Conservation (phyloP, 805 yeast species). For the Debaryomyces hansenii region DNA sequence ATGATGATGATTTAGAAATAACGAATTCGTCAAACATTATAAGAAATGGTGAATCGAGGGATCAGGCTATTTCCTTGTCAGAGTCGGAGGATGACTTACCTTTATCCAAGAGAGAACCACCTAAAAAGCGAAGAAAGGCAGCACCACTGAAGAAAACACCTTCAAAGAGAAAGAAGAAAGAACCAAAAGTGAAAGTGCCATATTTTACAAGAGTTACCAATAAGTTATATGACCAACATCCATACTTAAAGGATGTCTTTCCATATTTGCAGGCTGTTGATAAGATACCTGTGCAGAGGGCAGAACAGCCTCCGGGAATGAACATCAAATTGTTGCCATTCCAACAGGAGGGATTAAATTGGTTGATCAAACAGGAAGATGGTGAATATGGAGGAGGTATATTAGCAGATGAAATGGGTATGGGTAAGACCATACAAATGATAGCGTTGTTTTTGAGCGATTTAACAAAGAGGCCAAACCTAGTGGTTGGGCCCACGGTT, state of each 20-base stretch:
- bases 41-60: slow-evolving; percentile 13
- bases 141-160: slow-evolving; percentile 12
- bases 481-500: slow-evolving; percentile 98
- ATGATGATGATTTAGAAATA: slow-evolving; percentile 40
- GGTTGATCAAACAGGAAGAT: slow-evolving; percentile 84
- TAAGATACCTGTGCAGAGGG: slow-evolving; percentile 50
- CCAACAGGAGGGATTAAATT: slow-evolving; percentile 88
- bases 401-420: slow-evolving; percentile 98
- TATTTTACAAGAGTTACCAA: slow-evolving; percentile 69
- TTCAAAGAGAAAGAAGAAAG: slow-evolving; percentile 28
- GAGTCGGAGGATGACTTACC: slow-evolving; percentile 31
- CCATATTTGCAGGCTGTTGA: slow-evolving; percentile 54
- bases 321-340: slow-evolving; percentile 76
- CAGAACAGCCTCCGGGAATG: slow-evolving; percentile 80
- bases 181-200: slow-evolving; percentile 58
- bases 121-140: slow-evolving; percentile 19
- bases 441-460: slow-evolving; percentile 82
- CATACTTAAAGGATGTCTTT: slow-evolving; percentile 73
- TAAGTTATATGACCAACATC: slow-evolving; percentile 72
- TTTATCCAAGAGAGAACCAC: slow-evolving; percentile 20
- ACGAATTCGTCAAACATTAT: slow-evolving; percentile 9
- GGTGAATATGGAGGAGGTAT: slow-evolving; percentile 84
- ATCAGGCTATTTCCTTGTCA: slow-evolving; percentile 25
- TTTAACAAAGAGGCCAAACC: slow-evolving; percentile 63
- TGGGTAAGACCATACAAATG: slow-evolving; percentile 98